phyloP scores from a whole-genome alignment of 2,329 filamentous ascomycete species.

The Sporothrix luriei region DNA sequence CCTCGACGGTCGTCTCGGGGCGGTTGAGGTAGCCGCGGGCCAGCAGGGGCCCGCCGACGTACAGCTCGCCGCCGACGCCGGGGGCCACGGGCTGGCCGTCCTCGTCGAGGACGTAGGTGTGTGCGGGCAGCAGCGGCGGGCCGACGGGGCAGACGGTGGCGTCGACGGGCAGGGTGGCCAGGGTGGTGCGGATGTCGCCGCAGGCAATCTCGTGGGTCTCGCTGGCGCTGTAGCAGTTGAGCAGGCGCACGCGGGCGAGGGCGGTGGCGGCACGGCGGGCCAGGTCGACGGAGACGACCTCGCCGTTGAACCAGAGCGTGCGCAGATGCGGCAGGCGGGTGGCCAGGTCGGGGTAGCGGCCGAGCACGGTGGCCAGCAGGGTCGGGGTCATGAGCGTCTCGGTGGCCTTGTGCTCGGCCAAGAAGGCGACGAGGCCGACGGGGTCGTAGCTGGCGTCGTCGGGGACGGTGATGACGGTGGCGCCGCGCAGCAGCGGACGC shows the following conservation, averaged over 20 bases:
- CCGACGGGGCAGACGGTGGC: slow-evolving; percentile 73
- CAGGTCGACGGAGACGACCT: slow-evolving; percentile 78
- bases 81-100: slow-evolving; percentile 63
- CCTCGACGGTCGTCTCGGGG: slow-evolving; percentile 74
- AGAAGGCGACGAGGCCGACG: slow-evolving; percentile 69
- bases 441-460: slow-evolving; percentile 80
- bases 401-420: slow-evolving; percentile 67
- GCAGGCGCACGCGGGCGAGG: slow-evolving; percentile 64
- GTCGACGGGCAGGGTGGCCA: slow-evolving; percentile 60
- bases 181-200: slow-evolving; percentile 70
- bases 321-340: slow-evolving; percentile 65
- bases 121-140: slow-evolving; percentile 65
- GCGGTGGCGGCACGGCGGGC: slow-evolving; percentile 68
- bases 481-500: slow-evolving; percentile 73
- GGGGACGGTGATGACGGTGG: slow-evolving; percentile 73
- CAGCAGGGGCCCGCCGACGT: slow-evolving; percentile 71
- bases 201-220: slow-evolving; percentile 81
- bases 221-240: slow-evolving; percentile 81
- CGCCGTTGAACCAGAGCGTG: slow-evolving; percentile 78
- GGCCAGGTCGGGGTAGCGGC: slow-evolving; percentile 67
- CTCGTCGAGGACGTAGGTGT: slow-evolving; percentile 74
- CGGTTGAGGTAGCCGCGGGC: slow-evolving; percentile 78
- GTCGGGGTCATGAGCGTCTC: slow-evolving; percentile 86
- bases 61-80: slow-evolving; percentile 71
- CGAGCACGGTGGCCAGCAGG: slow-evolving; percentile 71